A percentile compares a stretch with the other conserved stretches of the same genome.
Conservation (phyloP, 768 basidiomycete genomes). For the Asterophora lycoperdoides region DNA sequence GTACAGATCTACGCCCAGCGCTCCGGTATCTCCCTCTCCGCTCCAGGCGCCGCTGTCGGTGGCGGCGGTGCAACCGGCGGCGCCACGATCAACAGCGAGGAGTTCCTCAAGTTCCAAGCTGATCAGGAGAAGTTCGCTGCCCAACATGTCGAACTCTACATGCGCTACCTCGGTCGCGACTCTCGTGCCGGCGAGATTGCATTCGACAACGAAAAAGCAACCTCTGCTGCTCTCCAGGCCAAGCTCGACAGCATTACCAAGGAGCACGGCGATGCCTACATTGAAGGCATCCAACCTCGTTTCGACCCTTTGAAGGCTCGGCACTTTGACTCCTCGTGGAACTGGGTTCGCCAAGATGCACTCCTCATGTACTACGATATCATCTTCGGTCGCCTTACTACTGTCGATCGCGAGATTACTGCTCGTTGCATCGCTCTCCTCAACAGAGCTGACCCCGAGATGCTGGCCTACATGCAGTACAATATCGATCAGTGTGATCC, state of each 20-base stretch:
- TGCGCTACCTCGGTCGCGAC: slow-evolving; percentile 94
- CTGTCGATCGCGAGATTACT: slow-evolving; percentile 94
- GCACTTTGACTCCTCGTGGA: slow-evolving; percentile 98
- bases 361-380: slow-evolving; percentile 98
- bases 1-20: slow-evolving; percentile 85
- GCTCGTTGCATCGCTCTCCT: slow-evolving; percentile 96
- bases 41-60: slow-evolving; percentile 59
- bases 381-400: slow-evolving; percentile 90
- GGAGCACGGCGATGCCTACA: slow-evolving; percentile 92
- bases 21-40: slow-evolving; percentile 77
- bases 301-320: slow-evolving; percentile 97
- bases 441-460: slow-evolving; percentile 92
- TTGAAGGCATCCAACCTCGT: slow-evolving; percentile 91
- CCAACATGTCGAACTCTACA: slow-evolving; percentile 93
- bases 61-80: slow-evolving; percentile 63
- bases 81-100: slow-evolving; percentile 93
- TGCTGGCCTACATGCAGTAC: slow-evolving; percentile 94
- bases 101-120: slow-evolving; percentile 93
- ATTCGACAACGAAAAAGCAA: slow-evolving; percentile 83
- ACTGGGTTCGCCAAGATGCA: slow-evolving; percentile 98
- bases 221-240: slow-evolving; percentile 65
- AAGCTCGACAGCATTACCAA: slow-evolving; percentile 83
- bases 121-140: slow-evolving; percentile 90
- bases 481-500: slow-evolving; percentile 82
- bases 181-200: slow-evolving; percentile 89